Base-by-base conservation (phyloP, 2,329 filamentous ascomycete species). In the Cadophora gregata region DNA sequence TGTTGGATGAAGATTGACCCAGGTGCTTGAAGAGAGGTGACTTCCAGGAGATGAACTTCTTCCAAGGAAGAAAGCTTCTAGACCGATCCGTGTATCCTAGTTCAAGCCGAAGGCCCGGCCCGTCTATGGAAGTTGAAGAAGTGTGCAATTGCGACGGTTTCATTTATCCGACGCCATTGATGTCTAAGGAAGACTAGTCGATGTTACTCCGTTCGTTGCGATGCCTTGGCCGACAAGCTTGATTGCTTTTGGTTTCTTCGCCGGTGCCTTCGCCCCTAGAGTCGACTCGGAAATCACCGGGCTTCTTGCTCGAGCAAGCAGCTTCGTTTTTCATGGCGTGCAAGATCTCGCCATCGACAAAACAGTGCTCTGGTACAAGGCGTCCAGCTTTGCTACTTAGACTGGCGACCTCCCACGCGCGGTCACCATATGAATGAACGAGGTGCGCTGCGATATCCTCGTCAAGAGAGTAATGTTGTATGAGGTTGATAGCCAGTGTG, bases 301-400 rank as follows among this genome's bases (percentile, higher is more conserved):
- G 1, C 25, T 16, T 53, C 24, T 53, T 8, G 50, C 27, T 53
- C 31, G 25, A 31, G 50, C 25, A 1, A 53, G 25, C 50, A 31
- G 50, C 50, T 29, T 53, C 50, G 27, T 27, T 53, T 27, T 53
- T 53, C 50, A 53, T 53, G 9, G 50, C 50, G 31, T 53, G 27
- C 6, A 29, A 31, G n/a, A 53, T 53, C 27, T 53, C 50, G 14
- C 50, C 27, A 31, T 53, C 50, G 3, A 53, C 50, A 31, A 53
- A 53, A 5, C 8, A 53, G 50, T 53, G 50, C 4, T 53, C 50
- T 19, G 50, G 50, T 2, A 31, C 50, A 8, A 53, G 50, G n/a
- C 50, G 25, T 31, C 50, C 50, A 3, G 27, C 50, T 31, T 53
- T 53, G 5, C 14, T 29, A n/a, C 25, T 31, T 14, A 53, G 27